Evolutionary conservation across 78 protist species (phyloP), one percentile per base, ranked within the genome.

Genomic region (Dictyostelium firmibasis): DNA sequence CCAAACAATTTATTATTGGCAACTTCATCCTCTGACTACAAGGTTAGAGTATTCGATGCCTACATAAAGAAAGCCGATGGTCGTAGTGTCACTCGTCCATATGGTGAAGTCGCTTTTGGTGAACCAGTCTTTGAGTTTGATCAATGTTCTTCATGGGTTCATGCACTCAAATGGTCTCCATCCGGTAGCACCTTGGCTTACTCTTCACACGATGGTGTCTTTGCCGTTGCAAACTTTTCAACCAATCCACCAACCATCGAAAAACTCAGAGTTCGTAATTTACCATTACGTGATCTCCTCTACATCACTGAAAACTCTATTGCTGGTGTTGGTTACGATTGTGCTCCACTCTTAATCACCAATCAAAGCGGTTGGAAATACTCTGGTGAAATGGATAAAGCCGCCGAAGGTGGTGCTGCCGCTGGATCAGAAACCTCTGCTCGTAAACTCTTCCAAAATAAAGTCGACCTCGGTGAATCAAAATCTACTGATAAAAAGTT

Each of bases 1-100:
- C 99, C 98, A 43, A 87, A 85, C 92, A 84, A 95, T 67, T 33
- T 81, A 29, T 35, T 98, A 60, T 72, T 98, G 20, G 99, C 99
- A 7, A 88, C 97, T 7, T 98, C 98, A 35, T 57, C 88, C 36
- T 18, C 92, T 18, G 99, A 98, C 85, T 96, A 50, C 86, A 97
- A 93, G 60, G 86, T 74, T 35, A 94, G 98, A 47, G 81, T 98
- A 53, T 92, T 97, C 77, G 79, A 93, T 29, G 98, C 98, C 27
- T 91, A 77, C 85, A 53, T 98, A 60, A 97, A 96, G 95, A 96
- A 85, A 13, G 97, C 96, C 25, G 98, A 97, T 84, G 95, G 96
- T 72, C 94, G 92, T 74, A 27, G 3, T 38, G 82, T 50, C 29
- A 33, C 36, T 11, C 62, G 92, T 36, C 95, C 95, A 85, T 91